Evolutionary conservation across 169 alveolate species (phyloP).

Genomic region (Theileria equi): DNA sequence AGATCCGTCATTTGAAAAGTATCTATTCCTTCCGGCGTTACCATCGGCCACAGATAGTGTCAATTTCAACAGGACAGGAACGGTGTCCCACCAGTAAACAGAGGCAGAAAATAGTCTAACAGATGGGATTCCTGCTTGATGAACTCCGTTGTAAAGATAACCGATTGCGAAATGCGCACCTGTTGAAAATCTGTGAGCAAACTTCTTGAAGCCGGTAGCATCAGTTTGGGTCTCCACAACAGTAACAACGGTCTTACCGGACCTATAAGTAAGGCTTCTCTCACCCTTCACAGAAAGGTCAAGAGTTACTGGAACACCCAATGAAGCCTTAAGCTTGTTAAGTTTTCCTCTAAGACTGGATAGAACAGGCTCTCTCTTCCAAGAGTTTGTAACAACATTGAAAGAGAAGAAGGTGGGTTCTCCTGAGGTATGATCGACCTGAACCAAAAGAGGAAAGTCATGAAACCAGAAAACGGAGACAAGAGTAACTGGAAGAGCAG

Average conservation of each 20-base stretch:
- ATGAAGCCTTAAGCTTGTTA: not conserved
- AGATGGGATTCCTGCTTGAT: slow-evolving; percentile 3
- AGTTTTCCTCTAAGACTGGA: slow-evolving; percentile 1
- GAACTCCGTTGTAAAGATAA: not conserved
- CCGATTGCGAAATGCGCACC: slow-evolving; percentile 8
- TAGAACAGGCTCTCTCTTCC: not conserved
- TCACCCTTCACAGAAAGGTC: not conserved
- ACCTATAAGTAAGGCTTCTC: not conserved
- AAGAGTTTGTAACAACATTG: slow-evolving; percentile 6
- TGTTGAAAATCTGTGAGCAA: slow-evolving; percentile 4
- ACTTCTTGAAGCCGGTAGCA: not conserved
- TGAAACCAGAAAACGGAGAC: not conserved
- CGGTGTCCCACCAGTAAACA: not conserved
- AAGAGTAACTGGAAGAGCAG: not conserved
- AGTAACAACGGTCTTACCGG: not conserved
- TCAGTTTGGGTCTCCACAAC: not conserved
- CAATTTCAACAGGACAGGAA: slow-evolving; percentile 5
- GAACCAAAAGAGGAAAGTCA: slow-evolving; percentile 7
- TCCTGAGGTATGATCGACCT: slow-evolving; percentile 2
- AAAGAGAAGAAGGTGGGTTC: not conserved
- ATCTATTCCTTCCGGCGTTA: not conserved
- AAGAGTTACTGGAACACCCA: slow-evolving; percentile 4
- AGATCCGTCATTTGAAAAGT: not conserved
- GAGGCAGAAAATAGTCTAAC: not conserved
- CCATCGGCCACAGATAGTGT: not conserved